phyloP scores from a whole-genome alignment of 441 rosid genomes.

The Kokia cookei region DNA sequence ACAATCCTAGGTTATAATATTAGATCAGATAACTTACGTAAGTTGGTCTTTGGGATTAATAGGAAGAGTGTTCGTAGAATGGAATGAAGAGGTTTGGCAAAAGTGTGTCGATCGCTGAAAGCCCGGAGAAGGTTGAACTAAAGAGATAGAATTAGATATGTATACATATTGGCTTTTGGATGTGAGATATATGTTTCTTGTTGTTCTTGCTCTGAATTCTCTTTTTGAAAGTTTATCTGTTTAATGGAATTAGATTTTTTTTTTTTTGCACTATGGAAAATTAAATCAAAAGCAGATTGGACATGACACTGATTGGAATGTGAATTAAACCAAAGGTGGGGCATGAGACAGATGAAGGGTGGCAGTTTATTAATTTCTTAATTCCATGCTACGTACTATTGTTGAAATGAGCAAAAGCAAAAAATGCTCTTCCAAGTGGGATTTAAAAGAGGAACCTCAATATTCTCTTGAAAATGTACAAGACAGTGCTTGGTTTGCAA shows the following conservation, averaged over 20 bases:
- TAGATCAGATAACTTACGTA: not conserved
- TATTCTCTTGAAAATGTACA: slow-evolving; percentile 31
- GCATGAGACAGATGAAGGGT: not conserved
- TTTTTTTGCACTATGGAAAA: not conserved
- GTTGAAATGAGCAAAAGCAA: slow-evolving; percentile 61
- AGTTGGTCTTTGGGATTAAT: not conserved
- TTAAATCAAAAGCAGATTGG: not conserved
- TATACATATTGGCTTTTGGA: not conserved
- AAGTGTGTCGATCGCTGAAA: not conserved
- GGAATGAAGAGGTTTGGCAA: not conserved
- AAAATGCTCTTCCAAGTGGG: slow-evolving; percentile 80
- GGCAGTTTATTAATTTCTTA: slow-evolving; percentile 6
- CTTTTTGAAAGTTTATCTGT: not conserved
- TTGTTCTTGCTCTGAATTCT: not conserved
- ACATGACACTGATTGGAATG: not conserved
- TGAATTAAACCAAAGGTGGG: not conserved
- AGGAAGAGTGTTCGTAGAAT: not conserved
- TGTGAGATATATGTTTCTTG: not conserved
- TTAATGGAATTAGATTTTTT: not conserved
- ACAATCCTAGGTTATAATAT: not conserved
- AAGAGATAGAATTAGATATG: not conserved
- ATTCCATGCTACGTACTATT: slow-evolving; percentile 12
- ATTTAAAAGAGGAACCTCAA: slow-evolving; percentile 60
- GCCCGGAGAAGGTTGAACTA: not conserved
- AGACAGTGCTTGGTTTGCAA: slow-evolving; percentile 34